Evolutionary conservation across 768 basidiomycete species (phyloP), one percentile per base, ranked within the genome.

Genomic region (Serendipita vermifera): DNA sequence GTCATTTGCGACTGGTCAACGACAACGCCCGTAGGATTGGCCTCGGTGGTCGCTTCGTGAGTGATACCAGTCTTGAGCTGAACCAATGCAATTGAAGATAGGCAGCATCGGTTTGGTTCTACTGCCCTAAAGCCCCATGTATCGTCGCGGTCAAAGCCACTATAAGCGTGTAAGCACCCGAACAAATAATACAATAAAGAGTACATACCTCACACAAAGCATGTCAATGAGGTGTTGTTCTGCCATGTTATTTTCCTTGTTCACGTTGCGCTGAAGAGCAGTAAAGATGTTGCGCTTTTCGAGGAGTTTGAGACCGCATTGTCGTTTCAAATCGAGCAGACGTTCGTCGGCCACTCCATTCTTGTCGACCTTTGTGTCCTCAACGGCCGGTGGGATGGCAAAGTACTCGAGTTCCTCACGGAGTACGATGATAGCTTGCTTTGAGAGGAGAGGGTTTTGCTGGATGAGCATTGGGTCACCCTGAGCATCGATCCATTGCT

Each of bases 141-240:
- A 67, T 99, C 94, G n/a, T 93, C 87, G 14, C 94, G 82, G 68
- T 93, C 81, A 68, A 99, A 99, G 17, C 96, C 96, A 70, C 96
- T 94, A 64, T 14, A 51, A 31, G 13, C 36, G 6, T 29, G n/a
- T 27, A 46, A 29, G 20, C 22, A 35, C 51, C 7, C 33, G 27
- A 55, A 38, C n/a, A 38, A 36, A 24, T 57, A 59, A 56, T 58
- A 46, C 36, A 41, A 11, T 41, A 40, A 26, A 36, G 59, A 71
- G 38, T 40, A 66, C 75, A 55, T 67, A 94, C 94, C 92, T 96
- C 90, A 97, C 96, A 73, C 94, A 98, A 60, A 99, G 76, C 96
- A 99, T 99, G 71, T 98, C 96, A 70, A 99, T 99, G 63, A 99
- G 73, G 72, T 99, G 96, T 71, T 98, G 94, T 71, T 99, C 96